Evolutionary conservation across 495 filamentous ascomycete genomes (phyloP).

Genomic region (Penicillium robsamsonii): DNA sequence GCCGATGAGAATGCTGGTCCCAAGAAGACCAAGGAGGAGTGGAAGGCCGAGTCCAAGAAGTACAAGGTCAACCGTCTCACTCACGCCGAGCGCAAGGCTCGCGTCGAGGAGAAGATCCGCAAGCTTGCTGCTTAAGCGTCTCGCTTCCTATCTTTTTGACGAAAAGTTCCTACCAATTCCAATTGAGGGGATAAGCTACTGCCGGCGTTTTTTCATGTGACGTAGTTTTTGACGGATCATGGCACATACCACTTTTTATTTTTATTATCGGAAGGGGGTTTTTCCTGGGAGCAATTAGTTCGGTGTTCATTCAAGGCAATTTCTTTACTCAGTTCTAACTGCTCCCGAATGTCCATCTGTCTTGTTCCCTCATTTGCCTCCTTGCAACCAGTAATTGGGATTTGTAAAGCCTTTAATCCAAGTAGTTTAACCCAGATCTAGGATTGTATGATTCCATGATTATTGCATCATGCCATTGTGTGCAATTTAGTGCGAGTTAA

Average conservation of each 20-base stretch:
- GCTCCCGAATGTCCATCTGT: constrained; percentile 36
- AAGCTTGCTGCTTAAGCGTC: constrained; percentile 48
- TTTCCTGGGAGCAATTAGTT: constrained; percentile 32
- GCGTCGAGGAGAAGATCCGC: constrained; percentile 86
- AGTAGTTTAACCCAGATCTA: background rate
- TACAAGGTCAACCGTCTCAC: constrained; percentile 72
- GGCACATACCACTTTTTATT: constrained; percentile 33
- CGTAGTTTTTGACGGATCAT: constrained; percentile 33
- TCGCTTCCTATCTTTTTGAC: constrained; percentile 21
- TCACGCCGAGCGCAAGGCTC: constrained; percentile 72
- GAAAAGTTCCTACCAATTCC: constrained; percentile 21
- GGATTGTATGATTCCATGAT: background rate
- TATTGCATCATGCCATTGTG: constrained; percentile 2
- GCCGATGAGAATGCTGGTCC: constrained; percentile 73
- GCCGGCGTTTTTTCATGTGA: constrained; percentile 31
- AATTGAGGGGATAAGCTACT: constrained; percentile 29
- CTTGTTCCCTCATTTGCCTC: constrained; percentile 32
- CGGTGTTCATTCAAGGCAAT: constrained; percentile 35
- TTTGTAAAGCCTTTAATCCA: background rate
- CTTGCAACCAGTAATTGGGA: constrained; percentile 21
- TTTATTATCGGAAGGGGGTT: constrained; percentile 19
- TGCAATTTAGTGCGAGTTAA: background rate
- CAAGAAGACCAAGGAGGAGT: constrained; percentile 95
- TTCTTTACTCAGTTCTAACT: constrained; percentile 32
- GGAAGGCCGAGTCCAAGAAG: constrained; percentile 94